Conservation (phyloP, 106 monocot species). For the Agapanthus africanus region DNA sequence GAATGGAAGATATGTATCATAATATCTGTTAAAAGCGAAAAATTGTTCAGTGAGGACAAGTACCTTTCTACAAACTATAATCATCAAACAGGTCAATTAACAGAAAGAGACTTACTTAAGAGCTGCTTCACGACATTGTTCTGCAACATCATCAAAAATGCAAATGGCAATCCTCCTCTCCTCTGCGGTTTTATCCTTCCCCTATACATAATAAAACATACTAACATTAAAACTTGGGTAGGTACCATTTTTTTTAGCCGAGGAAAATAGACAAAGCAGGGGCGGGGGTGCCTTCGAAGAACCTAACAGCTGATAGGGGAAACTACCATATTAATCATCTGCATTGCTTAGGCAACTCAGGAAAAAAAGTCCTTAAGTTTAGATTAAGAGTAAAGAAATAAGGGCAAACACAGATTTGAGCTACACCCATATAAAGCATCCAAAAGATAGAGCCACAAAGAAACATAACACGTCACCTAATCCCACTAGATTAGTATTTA, state of each 20-base stretch:
- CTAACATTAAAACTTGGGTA: too few species aligned
- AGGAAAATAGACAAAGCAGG: too few species aligned
- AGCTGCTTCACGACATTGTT: conserved; percentile 88
- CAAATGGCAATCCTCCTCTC: conserved; percentile 98
- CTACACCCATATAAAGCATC: background rate
- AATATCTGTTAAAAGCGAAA: conserved; percentile 48
- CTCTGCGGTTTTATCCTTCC: conserved; percentile 85
- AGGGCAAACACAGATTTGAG: background rate
- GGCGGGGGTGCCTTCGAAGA: background rate
- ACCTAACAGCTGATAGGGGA: background rate
- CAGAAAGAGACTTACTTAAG: conserved; percentile 49
- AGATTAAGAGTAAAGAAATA: background rate
- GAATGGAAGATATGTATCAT: conserved; percentile 87
- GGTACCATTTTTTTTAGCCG: too few species aligned
- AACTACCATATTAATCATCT: background rate
- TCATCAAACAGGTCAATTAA: background rate
- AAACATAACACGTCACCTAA: background rate
- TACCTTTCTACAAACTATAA: background rate
- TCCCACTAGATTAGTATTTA: background rate
- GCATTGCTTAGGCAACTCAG: background rate
- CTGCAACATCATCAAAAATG: conserved; percentile 96
- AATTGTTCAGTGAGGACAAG: conserved; percentile 2
- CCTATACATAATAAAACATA: conserved; percentile 37
- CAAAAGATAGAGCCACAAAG: background rate
- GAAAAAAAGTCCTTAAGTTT: background rate